These are phyloP conservation scores for Ilyonectria robusta DNA, from an alignment of 2,329 filamentous ascomycete genomes.

Conservation along the genomic window DNA sequence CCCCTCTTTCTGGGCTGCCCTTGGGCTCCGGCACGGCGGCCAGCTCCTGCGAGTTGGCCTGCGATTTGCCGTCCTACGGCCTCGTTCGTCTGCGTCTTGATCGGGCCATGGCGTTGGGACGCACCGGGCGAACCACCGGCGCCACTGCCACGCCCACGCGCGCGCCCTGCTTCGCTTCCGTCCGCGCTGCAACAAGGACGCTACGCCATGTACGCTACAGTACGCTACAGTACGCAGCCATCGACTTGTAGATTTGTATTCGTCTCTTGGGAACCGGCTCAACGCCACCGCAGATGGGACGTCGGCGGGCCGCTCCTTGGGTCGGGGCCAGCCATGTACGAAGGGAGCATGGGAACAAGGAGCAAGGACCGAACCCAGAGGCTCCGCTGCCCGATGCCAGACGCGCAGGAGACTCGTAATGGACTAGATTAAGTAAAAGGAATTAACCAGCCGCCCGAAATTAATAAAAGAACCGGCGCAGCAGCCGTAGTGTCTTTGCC, in stretches of 20 bases:
- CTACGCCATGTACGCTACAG: background rate
- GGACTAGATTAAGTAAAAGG: too few relatives aligned
- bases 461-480: too few relatives aligned
- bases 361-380: background rate
- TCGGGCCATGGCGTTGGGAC: constrained; percentile 11
- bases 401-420: constrained; percentile 3
- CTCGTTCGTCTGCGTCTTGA: background rate
- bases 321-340: background rate
- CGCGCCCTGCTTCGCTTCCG: background rate
- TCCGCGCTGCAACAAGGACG: background rate
- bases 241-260: background rate
- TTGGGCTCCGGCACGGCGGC: background rate
- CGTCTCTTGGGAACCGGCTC: constrained; percentile 2
- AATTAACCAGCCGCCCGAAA: too few relatives aligned
- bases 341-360: too few relatives aligned
- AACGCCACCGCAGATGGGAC: constrained; percentile 22
- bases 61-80: background rate
- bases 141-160: background rate
- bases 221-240: background rate
- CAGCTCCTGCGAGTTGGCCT: background rate
- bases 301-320: constrained; percentile 29
- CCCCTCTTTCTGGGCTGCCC: background rate
- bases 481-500: background rate
- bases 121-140: background rate
- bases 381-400: constrained; percentile 17